Percentiles rank a stretch among this genome's conserved stretches.
phyloP scores from a whole-genome alignment of 805 yeast species.

The Pichia insulana region DNA sequence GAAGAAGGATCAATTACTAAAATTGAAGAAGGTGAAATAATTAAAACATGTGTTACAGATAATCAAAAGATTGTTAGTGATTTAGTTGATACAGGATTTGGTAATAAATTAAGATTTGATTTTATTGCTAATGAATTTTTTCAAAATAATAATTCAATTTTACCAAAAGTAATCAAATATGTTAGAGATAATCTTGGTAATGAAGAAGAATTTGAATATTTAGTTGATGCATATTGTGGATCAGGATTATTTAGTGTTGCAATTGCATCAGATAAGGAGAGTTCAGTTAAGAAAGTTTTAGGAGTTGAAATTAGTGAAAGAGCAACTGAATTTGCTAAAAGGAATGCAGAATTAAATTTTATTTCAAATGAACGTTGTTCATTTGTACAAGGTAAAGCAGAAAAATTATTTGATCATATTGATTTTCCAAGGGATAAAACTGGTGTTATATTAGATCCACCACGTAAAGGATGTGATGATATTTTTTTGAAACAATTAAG shows the following conservation, averaged over 20 bases:
- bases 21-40: conserved; percentile 19
- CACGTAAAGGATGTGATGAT: conserved; percentile 94
- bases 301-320: conserved; percentile 95
- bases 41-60: conserved; percentile 71
- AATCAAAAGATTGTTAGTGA: conserved; percentile 75
- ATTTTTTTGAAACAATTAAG: conserved; percentile 79
- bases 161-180: conserved; percentile 74
- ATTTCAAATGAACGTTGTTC: conserved; percentile 55
- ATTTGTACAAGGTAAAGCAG: conserved; percentile 89
- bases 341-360: conserved; percentile 69
- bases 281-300: conserved; percentile 71
- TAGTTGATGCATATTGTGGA: conserved; percentile 95
- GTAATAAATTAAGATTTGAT: conserved; percentile 48
- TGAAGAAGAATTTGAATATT: conserved; percentile 32
- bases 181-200: conserved; percentile 63
- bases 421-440: conserved; percentile 71
- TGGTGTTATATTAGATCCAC: conserved; percentile 90
- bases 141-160: conserved; percentile 88
- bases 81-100: conserved; percentile 46
- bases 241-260: conserved; percentile 89
- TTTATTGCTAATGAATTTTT: conserved; percentile 94
- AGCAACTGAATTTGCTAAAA: conserved; percentile 77
- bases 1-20: conserved; percentile 17
- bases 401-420: conserved; percentile 70
- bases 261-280: conserved; percentile 38